Evolutionary conservation across 2,329 filamentous ascomycete genomes (phyloP).

Genomic region (Capronia americana): DNA sequence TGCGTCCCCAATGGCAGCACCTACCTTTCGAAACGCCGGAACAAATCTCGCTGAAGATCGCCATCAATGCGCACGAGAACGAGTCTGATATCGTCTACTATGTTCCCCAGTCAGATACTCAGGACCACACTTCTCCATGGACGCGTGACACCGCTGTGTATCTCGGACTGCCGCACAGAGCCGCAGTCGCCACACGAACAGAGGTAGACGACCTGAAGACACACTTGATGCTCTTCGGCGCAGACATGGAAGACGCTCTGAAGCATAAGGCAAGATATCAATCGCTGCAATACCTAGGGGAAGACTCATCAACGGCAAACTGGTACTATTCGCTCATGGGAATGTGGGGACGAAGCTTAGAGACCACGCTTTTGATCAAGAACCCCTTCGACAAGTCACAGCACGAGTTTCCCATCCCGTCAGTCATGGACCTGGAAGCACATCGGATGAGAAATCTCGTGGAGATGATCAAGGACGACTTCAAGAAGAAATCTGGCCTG

Average conservation of each 20-base stretch:
- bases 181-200: neutral
- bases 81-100: conserved; percentile 1
- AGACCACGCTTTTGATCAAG: neutral
- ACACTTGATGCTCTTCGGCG: neutral
- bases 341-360: neutral
- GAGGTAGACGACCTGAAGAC: conserved; percentile 1
- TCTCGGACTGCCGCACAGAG: neutral
- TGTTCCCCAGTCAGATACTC: neutral
- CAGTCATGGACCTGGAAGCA: neutral
- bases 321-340: neutral
- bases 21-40: conserved; percentile 1
- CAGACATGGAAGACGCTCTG: neutral
- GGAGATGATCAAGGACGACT: neutral
- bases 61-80: conserved; percentile 6
- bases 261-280: neutral
- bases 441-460: neutral
- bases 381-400: conserved; percentile 6
- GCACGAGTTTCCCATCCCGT: neutral
- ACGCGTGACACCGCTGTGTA: neutral
- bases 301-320: neutral
- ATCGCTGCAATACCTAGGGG: neutral
- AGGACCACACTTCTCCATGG: neutral
- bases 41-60: neutral
- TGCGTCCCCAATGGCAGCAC: neutral
- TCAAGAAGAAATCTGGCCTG: neutral